Conservation (phyloP, 805 yeast species). For the Yamadazyma kitorensis region DNA sequence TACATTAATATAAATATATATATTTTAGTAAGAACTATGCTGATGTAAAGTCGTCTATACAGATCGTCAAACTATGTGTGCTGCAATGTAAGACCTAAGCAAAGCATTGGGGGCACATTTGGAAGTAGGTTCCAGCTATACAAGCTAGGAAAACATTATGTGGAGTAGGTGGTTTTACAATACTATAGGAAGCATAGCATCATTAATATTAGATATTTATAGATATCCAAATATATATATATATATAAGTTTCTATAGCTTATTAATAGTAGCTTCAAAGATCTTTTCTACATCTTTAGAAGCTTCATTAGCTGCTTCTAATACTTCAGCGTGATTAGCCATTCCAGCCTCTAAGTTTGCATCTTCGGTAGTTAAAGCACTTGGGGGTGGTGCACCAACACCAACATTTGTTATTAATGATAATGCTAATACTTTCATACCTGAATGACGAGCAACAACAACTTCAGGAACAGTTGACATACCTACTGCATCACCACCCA, state of each 20-base stretch:
- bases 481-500: constrained; percentile 95
- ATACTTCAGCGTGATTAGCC: constrained; percentile 91
- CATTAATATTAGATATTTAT: too few species aligned
- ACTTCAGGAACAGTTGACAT: constrained; percentile 99
- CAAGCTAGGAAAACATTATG: too few species aligned
- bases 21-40: background rate
- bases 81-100: too few species aligned
- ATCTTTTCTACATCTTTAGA: constrained; percentile 75
- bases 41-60: too few species aligned
- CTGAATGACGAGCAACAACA: constrained; percentile 85
- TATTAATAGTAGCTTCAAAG: constrained; percentile 59
- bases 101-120: too few species aligned
- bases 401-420: constrained; percentile 85
- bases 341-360: constrained; percentile 62
- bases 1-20: background rate
- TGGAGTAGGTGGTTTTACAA: background rate
- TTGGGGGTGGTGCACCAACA: constrained; percentile 65
- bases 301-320: constrained; percentile 77
- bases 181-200: too few species aligned
- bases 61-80: too few species aligned
- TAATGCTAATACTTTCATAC: constrained; percentile 77
- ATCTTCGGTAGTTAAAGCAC: constrained; percentile 57
- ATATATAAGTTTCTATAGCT: constrained; percentile 18
- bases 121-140: too few species aligned
- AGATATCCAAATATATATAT: background rate